A percentile compares a stretch with the other conserved stretches of the same genome.
These are phyloP conservation scores for Malus hybrid DNA, from an alignment of 331 rosid genomes.

Conservation along the genomic window DNA sequence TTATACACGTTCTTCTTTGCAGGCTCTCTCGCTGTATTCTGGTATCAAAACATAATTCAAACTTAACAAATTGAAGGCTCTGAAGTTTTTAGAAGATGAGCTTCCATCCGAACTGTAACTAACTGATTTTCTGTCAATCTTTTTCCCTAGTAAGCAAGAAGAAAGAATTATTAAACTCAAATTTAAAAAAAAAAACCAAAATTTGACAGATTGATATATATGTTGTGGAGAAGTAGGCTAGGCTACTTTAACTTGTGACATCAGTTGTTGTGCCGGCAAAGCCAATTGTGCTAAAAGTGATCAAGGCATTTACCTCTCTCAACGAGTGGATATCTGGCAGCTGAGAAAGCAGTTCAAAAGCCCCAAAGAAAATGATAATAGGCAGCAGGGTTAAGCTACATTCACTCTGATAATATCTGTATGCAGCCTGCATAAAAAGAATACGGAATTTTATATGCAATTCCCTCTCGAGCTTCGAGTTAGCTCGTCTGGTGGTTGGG, in stretches of 20 bases:
- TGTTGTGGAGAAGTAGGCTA: no score
- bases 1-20: constrained; percentile 59
- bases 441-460: not conserved
- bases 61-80: constrained; percentile 30
- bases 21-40: constrained; percentile 66
- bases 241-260: constrained; percentile 39
- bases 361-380: constrained; percentile 64
- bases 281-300: constrained; percentile 71
- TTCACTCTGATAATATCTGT: constrained; percentile 46
- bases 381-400: constrained; percentile 56
- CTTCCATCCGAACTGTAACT: constrained; percentile 51
- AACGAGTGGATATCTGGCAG: constrained; percentile 69
- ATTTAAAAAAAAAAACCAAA: not conserved
- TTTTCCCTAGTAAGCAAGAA: constrained; percentile 35
- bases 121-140: constrained; percentile 46
- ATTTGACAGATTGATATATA: not conserved
- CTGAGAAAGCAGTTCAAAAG: constrained; percentile 66
- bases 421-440: constrained; percentile 34
- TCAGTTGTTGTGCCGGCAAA: constrained; percentile 72
- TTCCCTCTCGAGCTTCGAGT: not conserved
- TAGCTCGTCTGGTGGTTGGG: no score
- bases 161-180: not conserved
- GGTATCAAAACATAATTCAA: not conserved
- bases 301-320: constrained; percentile 69
- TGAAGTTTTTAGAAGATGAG: constrained; percentile 40